Percentiles rank a stretch among this genome's conserved stretches.
phyloP scores from a whole-genome alignment of 2,329 filamentous ascomycete species.

The Thermothelomyces thermophilus region DNA sequence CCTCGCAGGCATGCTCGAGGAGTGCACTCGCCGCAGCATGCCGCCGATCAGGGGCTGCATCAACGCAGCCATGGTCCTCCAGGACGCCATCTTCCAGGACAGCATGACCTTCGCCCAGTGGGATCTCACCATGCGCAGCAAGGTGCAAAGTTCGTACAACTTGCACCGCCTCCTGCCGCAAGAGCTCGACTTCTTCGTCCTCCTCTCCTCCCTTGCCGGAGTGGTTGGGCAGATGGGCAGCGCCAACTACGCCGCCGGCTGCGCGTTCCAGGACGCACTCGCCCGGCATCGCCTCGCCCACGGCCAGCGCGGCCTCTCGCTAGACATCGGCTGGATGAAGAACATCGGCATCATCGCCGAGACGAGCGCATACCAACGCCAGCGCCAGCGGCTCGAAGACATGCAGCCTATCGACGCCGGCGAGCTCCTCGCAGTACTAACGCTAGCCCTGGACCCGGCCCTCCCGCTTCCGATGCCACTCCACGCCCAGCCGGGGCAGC shows the following conservation, averaged over 20 bases:
- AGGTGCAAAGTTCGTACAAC: slow-evolving; percentile 32
- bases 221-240: neutral
- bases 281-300: slow-evolving; percentile 5
- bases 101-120: slow-evolving; percentile 26
- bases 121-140: slow-evolving; percentile 34
- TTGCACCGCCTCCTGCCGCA: neutral
- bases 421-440: slow-evolving; percentile 7
- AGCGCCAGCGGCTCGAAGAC: neutral
- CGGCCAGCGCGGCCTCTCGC: slow-evolving; percentile 21
- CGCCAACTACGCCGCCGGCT: slow-evolving; percentile 12
- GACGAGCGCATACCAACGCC: neutral
- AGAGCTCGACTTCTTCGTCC: slow-evolving; percentile 11
- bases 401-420: neutral
- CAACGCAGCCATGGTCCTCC: neutral
- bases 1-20: neutral
- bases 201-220: slow-evolving; percentile 3
- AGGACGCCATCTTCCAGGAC: neutral
- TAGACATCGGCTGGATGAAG: slow-evolving; percentile 30
- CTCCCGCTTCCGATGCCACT: neutral
- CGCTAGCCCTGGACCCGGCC: slow-evolving; percentile 1
- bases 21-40: neutral
- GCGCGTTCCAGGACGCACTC: slow-evolving; percentile 9
- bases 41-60: neutral
- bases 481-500: neutral
- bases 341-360: slow-evolving; percentile 23